These are phyloP conservation scores for Citrus maxima DNA, from an alignment of 345 rosid species.

Conservation along the genomic window DNA sequence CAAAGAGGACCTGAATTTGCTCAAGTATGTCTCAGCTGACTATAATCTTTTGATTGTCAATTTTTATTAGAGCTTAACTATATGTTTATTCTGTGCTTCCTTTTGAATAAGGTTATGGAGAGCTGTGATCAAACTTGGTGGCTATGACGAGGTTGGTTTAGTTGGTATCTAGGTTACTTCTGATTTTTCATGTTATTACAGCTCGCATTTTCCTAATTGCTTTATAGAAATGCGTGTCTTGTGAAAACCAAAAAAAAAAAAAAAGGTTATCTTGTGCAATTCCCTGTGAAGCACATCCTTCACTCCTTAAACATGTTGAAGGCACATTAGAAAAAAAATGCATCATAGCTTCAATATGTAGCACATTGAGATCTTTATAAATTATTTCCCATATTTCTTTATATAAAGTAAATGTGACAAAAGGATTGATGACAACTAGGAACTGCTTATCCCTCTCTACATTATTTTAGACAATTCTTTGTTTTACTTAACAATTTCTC, in stretches of 20 bases:
- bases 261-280: background rate
- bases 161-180: background rate
- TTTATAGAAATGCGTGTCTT: background rate
- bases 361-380: background rate
- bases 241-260: background rate
- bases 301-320: background rate
- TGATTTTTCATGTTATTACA: background rate
- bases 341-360: background rate
- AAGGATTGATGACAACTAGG: background rate
- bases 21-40: constrained; percentile 38
- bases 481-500: background rate
- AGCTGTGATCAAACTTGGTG: constrained; percentile 63
- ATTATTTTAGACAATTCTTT: background rate
- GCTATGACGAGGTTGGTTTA: constrained; percentile 60
- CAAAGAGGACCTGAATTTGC: constrained; percentile 58
- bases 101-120: constrained; percentile 47
- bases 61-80: background rate
- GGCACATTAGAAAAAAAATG: background rate
- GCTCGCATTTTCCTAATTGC: background rate
- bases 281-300: background rate
- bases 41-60: background rate
- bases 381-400: background rate
- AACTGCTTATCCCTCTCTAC: background rate
- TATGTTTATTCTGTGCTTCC: background rate
- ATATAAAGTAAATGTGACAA: background rate